Conservation (phyloP, 441 rosid species). For the Eruca vesicaria region DNA sequence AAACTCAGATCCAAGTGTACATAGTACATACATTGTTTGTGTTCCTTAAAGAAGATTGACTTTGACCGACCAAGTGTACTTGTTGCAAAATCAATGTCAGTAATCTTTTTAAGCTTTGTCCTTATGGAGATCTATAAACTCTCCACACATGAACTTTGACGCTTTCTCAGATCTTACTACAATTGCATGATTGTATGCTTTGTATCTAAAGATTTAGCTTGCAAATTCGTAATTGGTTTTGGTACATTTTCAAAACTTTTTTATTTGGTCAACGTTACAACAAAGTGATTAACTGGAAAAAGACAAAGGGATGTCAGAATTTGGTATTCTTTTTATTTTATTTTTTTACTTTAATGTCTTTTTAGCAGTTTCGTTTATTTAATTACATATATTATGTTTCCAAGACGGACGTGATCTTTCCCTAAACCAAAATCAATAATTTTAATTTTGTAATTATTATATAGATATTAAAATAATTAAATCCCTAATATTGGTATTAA, state of each 20-base stretch:
- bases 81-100: conserved; percentile 10
- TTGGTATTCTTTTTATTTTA: conserved; percentile 46
- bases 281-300: conserved; percentile 48
- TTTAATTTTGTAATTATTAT: conserved; percentile 63
- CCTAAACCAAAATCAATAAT: conserved; percentile 92
- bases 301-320: conserved; percentile 74
- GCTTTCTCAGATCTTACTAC: not conserved
- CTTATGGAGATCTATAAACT: not conserved
- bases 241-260: conserved; percentile 24
- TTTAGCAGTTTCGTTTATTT: conserved; percentile 32
- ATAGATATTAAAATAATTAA: conserved; percentile 56
- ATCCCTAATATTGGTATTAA: conserved; percentile 44
- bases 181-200: not conserved
- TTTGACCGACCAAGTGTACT: conserved; percentile 37
- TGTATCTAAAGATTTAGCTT: conserved; percentile 1
- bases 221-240: conserved; percentile 18
- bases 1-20: conserved; percentile 29
- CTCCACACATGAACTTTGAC: not conserved
- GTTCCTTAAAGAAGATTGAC: conserved; percentile 26
- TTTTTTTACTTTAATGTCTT: conserved; percentile 55
- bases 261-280: conserved; percentile 32
- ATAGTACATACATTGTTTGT: conserved; percentile 16
- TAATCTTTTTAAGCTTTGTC: not conserved
- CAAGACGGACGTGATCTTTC: conserved; percentile 95
- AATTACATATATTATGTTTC: conserved; percentile 37